Base-by-base conservation (phyloP, 306 rosid species). In the Vachellia pachyceras region DNA sequence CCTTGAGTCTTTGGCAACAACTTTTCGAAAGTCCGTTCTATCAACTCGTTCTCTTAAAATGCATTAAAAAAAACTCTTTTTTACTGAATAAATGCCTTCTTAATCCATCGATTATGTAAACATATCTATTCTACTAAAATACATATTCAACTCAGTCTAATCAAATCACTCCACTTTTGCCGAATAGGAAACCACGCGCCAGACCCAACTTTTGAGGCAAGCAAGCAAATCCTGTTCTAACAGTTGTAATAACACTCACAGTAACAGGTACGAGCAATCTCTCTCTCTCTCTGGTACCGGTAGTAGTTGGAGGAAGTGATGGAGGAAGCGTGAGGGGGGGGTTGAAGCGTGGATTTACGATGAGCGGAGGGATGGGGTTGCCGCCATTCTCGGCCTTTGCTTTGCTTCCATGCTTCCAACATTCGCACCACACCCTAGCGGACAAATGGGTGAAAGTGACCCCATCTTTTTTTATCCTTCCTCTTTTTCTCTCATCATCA, bases 371-470 rank as follows among this genome's bases (percentile, higher is more conserved):
- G 67, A 84, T 85, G 94, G 94, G 89, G 89, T 89, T 89, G 92
- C 95, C 95, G 96, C 92, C 89, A 88, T 83, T 86, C 86, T 85
- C 74, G 86, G 75, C 88, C 94, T 89, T 84, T 89, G 90, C 76
- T 85, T 84, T 91, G 97, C 96, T 79, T 88, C 96, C 96, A 88
- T 93, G 82, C 91, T 90, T 90, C 94, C 94, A 91, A 93, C 96
- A 93, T 93, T 93, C 94, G 93, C 94, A 91, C 90, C 87, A 69
- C 70, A 50, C 87, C 86, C 89, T 86, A 87, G 8, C 50, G 37
- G 92, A 87, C 92, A 91, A 88, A 87, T 10, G 61, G 75, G 78
- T 63, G 70, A 82, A 84, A 80, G 22, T 45, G 25, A 79, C 73
- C 44, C 68, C 42, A n/a, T 67, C 17, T 46, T 73, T 14, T 41